Evolutionary conservation across 768 basidiomycete genomes (phyloP).

Genomic region (Punctularia strigosozonata): DNA sequence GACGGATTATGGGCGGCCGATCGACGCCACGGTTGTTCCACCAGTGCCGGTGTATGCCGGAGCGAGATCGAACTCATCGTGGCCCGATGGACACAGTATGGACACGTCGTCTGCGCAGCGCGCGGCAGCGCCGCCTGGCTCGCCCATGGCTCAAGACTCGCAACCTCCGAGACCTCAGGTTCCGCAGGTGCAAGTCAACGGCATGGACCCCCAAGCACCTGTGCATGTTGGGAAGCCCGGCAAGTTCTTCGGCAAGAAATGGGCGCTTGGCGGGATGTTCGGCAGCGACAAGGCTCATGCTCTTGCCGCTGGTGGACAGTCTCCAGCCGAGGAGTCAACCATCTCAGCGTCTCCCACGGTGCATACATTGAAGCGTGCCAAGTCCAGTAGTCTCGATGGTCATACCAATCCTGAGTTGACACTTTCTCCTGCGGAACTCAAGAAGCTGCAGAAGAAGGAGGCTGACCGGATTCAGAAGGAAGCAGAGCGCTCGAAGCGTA

Average conservation of each 20-base stretch:
- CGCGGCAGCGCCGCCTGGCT: too few relatives aligned
- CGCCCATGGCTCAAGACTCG: constrained; percentile 42
- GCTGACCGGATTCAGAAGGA: constrained; percentile 67
- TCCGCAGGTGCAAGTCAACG: constrained; percentile 27
- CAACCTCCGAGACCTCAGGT: constrained; percentile 31
- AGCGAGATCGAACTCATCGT: too few relatives aligned
- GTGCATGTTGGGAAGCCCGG: constrained; percentile 50
- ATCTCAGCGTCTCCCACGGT: constrained; percentile 38
- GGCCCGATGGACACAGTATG: too few relatives aligned
- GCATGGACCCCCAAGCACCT: too few relatives aligned
- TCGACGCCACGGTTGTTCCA: constrained; percentile 57
- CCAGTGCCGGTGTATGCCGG: constrained; percentile 35
- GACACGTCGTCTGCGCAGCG: too few relatives aligned
- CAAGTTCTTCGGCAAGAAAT: constrained; percentile 62
- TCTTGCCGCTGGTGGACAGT: constrained; percentile 30
- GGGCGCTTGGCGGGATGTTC: constrained; percentile 55
- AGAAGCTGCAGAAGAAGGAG: constrained; percentile 76
- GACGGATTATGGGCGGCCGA: constrained; percentile 18
- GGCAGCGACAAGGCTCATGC: constrained; percentile 59
- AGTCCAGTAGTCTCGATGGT: constrained; percentile 72
- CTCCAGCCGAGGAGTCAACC: constrained; percentile 65
- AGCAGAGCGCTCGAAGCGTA: constrained; percentile 76
- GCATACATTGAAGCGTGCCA: constrained; percentile 65
- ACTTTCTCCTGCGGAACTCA: too few relatives aligned
- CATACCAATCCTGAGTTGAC: too few relatives aligned